Conservation (phyloP, 2,329 filamentous ascomycete species). For the Aspergillus proliferans region DNA sequence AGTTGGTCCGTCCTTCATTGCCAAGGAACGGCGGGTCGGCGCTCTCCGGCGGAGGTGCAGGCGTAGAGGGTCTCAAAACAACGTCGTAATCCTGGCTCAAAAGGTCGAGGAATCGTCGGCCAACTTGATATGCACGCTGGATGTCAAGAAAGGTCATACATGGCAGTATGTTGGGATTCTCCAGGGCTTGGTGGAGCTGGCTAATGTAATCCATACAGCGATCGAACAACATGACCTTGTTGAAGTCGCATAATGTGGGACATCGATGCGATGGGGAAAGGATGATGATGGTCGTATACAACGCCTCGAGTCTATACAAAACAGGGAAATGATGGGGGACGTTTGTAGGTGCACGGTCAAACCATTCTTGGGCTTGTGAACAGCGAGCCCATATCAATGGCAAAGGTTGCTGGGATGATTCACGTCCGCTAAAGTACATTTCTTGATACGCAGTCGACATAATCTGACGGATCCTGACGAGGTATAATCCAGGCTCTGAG, state of each 20-base stretch:
- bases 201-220: conserved; percentile 77
- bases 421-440: conserved; percentile 71
- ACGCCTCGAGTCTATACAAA: conserved; percentile 78
- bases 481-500: conserved; percentile 64
- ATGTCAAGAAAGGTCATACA: conserved; percentile 86
- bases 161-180: conserved; percentile 52
- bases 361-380: conserved; percentile 67
- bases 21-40: conserved; percentile 26
- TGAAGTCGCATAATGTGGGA: conserved; percentile 65
- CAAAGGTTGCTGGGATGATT: conserved; percentile 61
- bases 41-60: conserved; percentile 22
- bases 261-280: conserved; percentile 72
- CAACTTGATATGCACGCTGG: conserved; percentile 69
- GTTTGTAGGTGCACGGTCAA: conserved; percentile 63
- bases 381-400: conserved; percentile 35
- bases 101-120: conserved; percentile 52
- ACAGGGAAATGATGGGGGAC: conserved; percentile 61
- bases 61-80: conserved; percentile 28
- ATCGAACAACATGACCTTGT: conserved; percentile 76
- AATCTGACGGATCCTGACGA: conserved; percentile 76
- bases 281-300: conserved; percentile 88
- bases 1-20: conserved; percentile 28
- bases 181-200: conserved; percentile 62
- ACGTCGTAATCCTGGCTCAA: conserved; percentile 49
- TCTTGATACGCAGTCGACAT: conserved; percentile 88